These are phyloP conservation scores for Nepenthes mirabilis DNA, from an alignment of 148 eudicot species.

Conservation along the genomic window DNA sequence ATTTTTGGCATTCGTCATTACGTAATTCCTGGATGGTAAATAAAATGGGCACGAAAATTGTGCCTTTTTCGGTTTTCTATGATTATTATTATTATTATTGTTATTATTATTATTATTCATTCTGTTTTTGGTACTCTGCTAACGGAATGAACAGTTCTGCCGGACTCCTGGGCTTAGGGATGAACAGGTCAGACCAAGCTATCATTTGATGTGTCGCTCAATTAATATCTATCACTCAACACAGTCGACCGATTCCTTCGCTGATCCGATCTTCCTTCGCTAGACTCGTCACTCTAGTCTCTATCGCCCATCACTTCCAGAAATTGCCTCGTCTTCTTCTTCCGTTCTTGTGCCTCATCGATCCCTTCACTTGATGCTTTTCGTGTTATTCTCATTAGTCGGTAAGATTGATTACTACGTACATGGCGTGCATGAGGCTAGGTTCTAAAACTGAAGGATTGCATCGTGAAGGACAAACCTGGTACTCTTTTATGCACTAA, in stretches of 20 bases:
- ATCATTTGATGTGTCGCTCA: too few relatives aligned
- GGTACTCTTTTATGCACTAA: slow-evolving; percentile 19
- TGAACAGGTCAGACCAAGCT: too few relatives aligned
- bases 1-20: too few relatives aligned
- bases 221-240: not conserved
- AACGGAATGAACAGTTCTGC: too few relatives aligned
- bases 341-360: not conserved
- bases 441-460: slow-evolving; percentile 65
- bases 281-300: slow-evolving; percentile 21
- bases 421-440: slow-evolving; percentile 57
- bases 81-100: too few relatives aligned
- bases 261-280: slow-evolving; percentile 4
- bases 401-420: not conserved
- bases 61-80: too few relatives aligned
- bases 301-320: not conserved
- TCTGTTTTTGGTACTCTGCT: too few relatives aligned
- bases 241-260: slow-evolving; percentile 11
- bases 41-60: too few relatives aligned
- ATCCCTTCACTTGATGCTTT: not conserved
- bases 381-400: not conserved
- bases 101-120: too few relatives aligned
- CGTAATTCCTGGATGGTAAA: too few relatives aligned
- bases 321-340: not conserved
- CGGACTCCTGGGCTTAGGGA: too few relatives aligned
- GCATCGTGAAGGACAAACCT: slow-evolving; percentile 49